Evolutionary conservation across 2,329 filamentous ascomycete genomes (phyloP), one percentile per base, ranked within the genome.

Genomic region (Thielaviopsis euricoi): DNA sequence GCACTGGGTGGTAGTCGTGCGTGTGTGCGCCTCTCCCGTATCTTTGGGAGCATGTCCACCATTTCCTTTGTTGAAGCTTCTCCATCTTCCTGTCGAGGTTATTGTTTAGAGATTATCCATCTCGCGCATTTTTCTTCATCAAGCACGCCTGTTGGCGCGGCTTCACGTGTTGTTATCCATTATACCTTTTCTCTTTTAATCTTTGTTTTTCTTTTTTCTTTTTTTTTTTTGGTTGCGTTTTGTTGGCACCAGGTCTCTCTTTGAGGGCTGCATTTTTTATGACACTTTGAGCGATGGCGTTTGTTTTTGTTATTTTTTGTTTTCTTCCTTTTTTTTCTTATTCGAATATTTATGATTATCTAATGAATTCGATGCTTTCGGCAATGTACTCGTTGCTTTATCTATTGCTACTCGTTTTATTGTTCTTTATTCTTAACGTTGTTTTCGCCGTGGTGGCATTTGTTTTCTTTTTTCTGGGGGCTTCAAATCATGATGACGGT

Each of bases 261-360:
- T 10, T 21, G 10, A 19, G 21, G 12, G 26, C 15, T 13, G 33
- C 13, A 33, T 25, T 56, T 25, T n/a, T 56, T 43, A 50, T 56
- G 54, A 50, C 49, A 48, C 54, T 33, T 33, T 33, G 48, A 50
- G 54, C 43, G 54, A 56, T 21, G 50, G 56, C 40, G 33, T 54
- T 25, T n/a, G n/a, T 55, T 37, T 13, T 56, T 49, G 25, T 29
- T 50, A 19, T 19, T 23, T 22, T 26, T 56, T 37, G 29, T 51
- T 58, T 26, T 52, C 46, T 59, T 56, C 52, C 25, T 19, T 55
- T 55, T 61, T 56, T 51, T 57, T 55, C 23, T 43, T 56, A 52
- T 62, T 57, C 52, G 53, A 40, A 33, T 49, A 17, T 50, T 58
- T 51, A 50, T 19, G 23, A 51, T 43, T 50, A 9, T 33, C 19